These are phyloP conservation scores for Cordyceps militaris DNA, from an alignment of 2,329 filamentous ascomycete genomes.

Conservation along the genomic window DNA sequence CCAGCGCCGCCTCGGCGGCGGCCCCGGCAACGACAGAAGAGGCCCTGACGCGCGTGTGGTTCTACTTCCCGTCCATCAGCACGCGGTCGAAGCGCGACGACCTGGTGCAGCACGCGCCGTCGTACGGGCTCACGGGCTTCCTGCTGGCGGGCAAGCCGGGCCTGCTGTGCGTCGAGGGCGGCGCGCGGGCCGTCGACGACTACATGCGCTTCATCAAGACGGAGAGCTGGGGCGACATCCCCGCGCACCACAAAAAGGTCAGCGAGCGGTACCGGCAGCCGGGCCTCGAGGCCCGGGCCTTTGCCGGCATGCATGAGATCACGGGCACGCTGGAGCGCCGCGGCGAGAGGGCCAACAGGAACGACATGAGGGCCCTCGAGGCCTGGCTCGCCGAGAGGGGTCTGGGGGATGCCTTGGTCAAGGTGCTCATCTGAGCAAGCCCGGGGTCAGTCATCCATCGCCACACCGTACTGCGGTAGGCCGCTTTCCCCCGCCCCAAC, in stretches of 20 bases:
- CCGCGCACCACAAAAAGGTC: constrained; percentile 55
- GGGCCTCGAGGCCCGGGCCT: constrained; percentile 30
- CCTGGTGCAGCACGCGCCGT: constrained; percentile 45
- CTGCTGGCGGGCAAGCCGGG: constrained; percentile 55
- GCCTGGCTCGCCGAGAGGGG: constrained; percentile 40
- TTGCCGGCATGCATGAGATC: constrained; percentile 51
- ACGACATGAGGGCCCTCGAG: constrained; percentile 47
- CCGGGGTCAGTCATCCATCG: no score
- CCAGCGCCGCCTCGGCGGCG: no score
- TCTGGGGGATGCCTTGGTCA: constrained; percentile 37
- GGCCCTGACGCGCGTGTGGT: constrained; percentile 48
- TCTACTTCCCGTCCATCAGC: constrained; percentile 56
- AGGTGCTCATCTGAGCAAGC: constrained; percentile 28
- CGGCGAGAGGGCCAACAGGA: constrained; percentile 42
- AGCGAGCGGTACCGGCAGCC: constrained; percentile 46
- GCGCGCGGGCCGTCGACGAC: constrained; percentile 40
- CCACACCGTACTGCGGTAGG: no score
- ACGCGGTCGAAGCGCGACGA: constrained; percentile 53
- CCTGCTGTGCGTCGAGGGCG: constrained; percentile 44
- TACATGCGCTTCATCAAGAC: constrained; percentile 60
- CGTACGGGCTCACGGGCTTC: constrained; percentile 50
- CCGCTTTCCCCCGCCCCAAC: no score
- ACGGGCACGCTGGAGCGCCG: constrained; percentile 41
- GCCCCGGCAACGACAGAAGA: constrained; percentile 3
- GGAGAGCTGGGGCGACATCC: constrained; percentile 56